A percentile compares a stretch with the other conserved stretches of the same genome.
These are phyloP conservation scores for Venturia oleaginea DNA, from an alignment of 2,329 filamentous ascomycete species.

Conservation along the genomic window DNA sequence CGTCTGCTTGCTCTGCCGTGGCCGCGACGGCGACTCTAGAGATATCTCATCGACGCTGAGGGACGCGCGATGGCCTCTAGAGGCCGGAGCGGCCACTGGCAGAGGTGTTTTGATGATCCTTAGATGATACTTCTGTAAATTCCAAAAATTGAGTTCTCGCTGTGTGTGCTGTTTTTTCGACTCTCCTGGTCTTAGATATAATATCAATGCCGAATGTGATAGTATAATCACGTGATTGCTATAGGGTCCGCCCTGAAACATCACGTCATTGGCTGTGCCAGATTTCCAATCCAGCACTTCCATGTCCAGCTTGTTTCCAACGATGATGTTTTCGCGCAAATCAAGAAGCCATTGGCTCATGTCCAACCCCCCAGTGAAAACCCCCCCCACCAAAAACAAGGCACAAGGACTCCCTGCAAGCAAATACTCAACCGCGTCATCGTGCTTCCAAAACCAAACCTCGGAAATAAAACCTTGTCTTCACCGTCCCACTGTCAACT, in stretches of 20 bases:
- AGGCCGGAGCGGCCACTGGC: too few species aligned
- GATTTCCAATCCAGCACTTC: background rate
- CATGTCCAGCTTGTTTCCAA: background rate
- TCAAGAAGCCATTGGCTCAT: background rate
- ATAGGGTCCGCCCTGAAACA: background rate
- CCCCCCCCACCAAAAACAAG: slow-evolving; percentile 2
- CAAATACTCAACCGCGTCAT: slow-evolving; percentile 2
- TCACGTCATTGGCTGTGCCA: background rate
- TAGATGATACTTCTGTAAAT: too few species aligned
- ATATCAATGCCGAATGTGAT: background rate
- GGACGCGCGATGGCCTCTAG: too few species aligned
- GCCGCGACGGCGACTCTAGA: too few species aligned
- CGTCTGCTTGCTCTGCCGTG: too few species aligned
- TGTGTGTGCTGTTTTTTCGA: too few species aligned
- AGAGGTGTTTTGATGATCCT: too few species aligned
- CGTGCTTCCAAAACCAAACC: background rate
- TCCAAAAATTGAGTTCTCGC: too few species aligned
- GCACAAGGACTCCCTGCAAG: background rate
- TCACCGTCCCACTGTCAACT: background rate
- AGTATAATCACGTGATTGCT: background rate
- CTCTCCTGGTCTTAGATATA: too few species aligned
- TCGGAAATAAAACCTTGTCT: background rate
- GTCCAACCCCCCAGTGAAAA: background rate
- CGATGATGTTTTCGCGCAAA: background rate
- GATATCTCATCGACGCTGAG: too few species aligned